Base-by-base conservation (phyloP, 108 stramenopile genomes). In the Skeletonema costatum region DNA sequence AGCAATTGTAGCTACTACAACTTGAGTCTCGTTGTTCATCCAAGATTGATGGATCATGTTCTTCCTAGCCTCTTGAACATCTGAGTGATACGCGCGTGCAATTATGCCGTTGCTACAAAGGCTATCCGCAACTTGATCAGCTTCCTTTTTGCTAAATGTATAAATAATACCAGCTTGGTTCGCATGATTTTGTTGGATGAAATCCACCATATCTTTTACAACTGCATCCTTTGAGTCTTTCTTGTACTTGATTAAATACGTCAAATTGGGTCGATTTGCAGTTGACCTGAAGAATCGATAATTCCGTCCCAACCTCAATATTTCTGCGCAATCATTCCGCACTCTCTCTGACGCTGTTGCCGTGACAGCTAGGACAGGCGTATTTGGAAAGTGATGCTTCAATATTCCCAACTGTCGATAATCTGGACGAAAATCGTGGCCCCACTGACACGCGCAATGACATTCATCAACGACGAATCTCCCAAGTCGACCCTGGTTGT, bases 1-100 rank as follows among this genome's bases (percentile, higher is more conserved):
- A 1, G 98, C 99, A 67, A 98, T 96, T 25, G 99, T 98, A 1
- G 96, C 99, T 21, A 90, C 97, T 14, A 89, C 96, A 10, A 98
- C 97, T 81, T 97, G 95, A 8, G 93, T 89, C 46, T 92, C 74
- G 51, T 97, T 93, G 32, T 78, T 67, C 88, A 96, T 97, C 93
- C 95, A 94, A 61, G 82, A 84, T 70, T 84, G 82, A 67, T 97
- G 95, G 53, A 97, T 87, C 36, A 70, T 62, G 59, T 75, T 44
- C 65, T 94, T 93, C 11, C 70, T 53, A 19, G 82, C 51, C 5
- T 79, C 70, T 25, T 67, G 63, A 17, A 90, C 80, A 61, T 85
- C 85, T 44, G 87, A 86, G 81, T 92, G 90, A 81, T 97, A 98
- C 7, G 95, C 44, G 25, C 85, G 81, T 16, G 97, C 94, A 9